Evolutionary conservation across 1,284 basidiomycete species (phyloP).

Genomic region (Pascua sp.): DNA sequence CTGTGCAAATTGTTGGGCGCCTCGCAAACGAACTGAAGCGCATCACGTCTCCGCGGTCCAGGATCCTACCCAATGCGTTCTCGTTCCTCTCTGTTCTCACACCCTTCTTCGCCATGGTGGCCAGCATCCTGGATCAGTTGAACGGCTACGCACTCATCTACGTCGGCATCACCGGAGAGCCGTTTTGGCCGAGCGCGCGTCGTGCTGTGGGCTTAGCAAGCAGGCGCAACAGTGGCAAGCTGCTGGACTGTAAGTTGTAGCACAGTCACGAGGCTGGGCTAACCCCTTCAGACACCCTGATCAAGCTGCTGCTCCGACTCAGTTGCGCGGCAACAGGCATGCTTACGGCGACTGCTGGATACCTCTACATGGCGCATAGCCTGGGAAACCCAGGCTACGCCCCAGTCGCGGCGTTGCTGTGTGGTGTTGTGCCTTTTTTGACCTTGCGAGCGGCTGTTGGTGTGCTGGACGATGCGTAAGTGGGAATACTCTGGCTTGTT

Average conservation of each 20-base stretch:
- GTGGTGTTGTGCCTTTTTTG: constrained; percentile 73
- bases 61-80: constrained; percentile 44
- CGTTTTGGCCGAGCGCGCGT: constrained; percentile 73
- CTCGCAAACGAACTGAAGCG: constrained; percentile 37
- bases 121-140: constrained; percentile 65
- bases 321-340: constrained; percentile 71
- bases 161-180: constrained; percentile 76
- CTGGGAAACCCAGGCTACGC: constrained; percentile 72
- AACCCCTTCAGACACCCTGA: constrained; percentile 55
- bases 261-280: neutral
- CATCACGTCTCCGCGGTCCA: constrained; percentile 34
- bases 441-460: constrained; percentile 79
- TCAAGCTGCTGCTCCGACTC: constrained; percentile 61
- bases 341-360: constrained; percentile 75
- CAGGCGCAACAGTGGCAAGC: constrained; percentile 40
- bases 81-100: constrained; percentile 49
- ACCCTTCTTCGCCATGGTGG: constrained; percentile 51
- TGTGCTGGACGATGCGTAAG: constrained; percentile 71
- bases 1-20: constrained; percentile 54
- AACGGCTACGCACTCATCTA: constrained; percentile 81
- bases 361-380: constrained; percentile 82
- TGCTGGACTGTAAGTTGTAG: constrained; percentile 45
- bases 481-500: constrained; percentile 10
- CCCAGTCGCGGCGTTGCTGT: constrained; percentile 69
- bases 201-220: constrained; percentile 56